Conservation (phyloP, 495 filamentous ascomycete genomes). For the Podospora bellae-mahoneyi region DNA sequence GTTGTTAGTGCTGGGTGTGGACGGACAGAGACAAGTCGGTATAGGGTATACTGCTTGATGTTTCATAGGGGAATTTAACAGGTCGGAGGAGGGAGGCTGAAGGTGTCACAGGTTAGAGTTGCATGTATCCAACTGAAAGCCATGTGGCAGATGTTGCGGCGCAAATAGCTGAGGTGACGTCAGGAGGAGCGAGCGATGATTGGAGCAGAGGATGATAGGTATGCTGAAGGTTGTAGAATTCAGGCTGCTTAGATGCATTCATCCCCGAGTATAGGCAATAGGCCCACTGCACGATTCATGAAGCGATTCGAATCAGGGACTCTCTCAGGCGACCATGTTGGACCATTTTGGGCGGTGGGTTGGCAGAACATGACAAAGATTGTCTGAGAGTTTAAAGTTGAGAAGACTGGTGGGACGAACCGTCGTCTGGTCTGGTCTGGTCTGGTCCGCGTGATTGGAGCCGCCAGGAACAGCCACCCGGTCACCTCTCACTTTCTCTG, state of each 20-base stretch:
- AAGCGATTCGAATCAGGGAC: neutral
- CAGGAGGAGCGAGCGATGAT: neutral
- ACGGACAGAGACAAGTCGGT: neutral
- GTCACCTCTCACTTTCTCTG: too few species aligned
- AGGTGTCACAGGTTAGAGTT: neutral
- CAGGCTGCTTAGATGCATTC: constrained; percentile 5
- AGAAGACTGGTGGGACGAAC: too few species aligned
- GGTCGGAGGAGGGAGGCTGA: neutral
- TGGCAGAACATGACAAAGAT: neutral
- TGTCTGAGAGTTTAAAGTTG: neutral
- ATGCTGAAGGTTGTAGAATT: neutral
- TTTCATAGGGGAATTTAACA: neutral
- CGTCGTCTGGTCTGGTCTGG: too few species aligned
- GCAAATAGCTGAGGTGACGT: neutral
- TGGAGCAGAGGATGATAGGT: neutral
- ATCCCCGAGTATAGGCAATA: neutral
- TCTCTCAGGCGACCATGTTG: neutral
- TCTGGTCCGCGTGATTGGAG: neutral
- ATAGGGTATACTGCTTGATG: neutral
- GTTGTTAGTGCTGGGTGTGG: neutral
- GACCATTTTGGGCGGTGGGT: neutral
- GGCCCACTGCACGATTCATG: constrained; percentile 2
- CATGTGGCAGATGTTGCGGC: neutral
- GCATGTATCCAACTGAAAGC: neutral
- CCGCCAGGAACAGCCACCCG: neutral